Percentiles rank a stretch among this genome's conserved stretches.
Evolutionary conservation across 78 protist genomes (phyloP).

Genomic region (Pigoraptor vietnamica): DNA sequence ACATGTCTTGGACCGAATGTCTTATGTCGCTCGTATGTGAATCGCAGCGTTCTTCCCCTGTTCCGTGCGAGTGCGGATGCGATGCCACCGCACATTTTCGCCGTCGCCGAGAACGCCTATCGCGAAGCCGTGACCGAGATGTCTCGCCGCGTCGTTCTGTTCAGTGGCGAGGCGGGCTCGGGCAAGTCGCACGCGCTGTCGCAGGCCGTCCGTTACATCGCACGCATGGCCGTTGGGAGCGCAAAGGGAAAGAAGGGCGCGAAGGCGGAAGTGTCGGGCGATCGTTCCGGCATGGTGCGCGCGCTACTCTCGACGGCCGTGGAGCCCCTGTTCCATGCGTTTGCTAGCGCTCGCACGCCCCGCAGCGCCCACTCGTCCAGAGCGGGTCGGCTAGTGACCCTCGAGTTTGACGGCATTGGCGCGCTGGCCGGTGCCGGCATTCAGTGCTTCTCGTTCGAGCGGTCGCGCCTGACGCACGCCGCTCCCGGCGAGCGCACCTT

Average conservation of each 20-base stretch:
- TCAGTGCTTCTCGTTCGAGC: neutral
- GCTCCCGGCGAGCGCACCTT: neutral
- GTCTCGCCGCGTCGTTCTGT: neutral
- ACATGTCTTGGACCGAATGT: too few species aligned
- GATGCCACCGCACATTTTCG: neutral
- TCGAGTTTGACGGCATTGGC: neutral
- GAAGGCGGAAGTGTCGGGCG: neutral
- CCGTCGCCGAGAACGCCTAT: neutral
- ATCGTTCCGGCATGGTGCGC: neutral
- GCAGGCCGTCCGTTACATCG: neutral
- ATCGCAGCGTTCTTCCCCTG: neutral
- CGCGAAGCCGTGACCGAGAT: neutral
- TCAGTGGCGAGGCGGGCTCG: neutral
- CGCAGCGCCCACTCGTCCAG: neutral
- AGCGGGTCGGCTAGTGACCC: neutral
- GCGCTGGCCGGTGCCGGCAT: neutral
- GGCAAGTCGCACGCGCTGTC: neutral
- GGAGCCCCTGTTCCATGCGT: neutral
- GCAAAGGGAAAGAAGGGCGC: neutral
- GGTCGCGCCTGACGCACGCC: neutral
- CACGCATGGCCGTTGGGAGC: neutral
- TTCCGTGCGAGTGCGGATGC: neutral
- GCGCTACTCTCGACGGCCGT: neutral
- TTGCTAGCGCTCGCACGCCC: neutral
- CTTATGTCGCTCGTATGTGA: too few species aligned